Percentiles rank a stretch among this genome's conserved stretches.
These are phyloP conservation scores for Dictyostelium purpureum DNA, from an alignment of 78 protist genomes.

Conservation along the genomic window DNA sequence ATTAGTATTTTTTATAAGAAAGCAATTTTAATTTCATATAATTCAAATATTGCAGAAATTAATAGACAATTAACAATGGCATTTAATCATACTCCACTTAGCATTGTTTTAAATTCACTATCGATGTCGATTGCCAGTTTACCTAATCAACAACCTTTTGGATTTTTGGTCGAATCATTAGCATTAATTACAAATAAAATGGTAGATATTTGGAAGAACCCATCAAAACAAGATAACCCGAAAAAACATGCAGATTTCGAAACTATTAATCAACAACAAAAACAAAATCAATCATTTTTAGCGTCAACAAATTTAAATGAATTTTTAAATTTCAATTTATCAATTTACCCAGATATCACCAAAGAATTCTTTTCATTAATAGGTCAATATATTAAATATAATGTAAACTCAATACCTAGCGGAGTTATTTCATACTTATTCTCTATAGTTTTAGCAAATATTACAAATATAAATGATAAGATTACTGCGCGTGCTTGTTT, in stretches of 20 bases:
- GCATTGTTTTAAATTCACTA: neutral
- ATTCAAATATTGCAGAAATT: slow-evolving; percentile 15
- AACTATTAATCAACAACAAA: neutral
- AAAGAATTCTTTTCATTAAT: slow-evolving; percentile 31
- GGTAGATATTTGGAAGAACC: neutral
- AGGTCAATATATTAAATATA: slow-evolving; percentile 25
- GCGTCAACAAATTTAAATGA: neutral
- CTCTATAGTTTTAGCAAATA: slow-evolving; percentile 6
- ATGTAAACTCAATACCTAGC: slow-evolving; percentile 6
- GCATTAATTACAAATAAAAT: neutral
- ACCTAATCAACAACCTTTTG: neutral
- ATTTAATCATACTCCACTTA: neutral
- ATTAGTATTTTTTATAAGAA: slow-evolving; percentile 22
- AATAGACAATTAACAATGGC: neutral
- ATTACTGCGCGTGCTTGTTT: slow-evolving; percentile 25
- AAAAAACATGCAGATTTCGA: neutral
- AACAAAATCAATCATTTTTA: neutral
- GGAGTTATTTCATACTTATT: slow-evolving; percentile 2
- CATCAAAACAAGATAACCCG: neutral
- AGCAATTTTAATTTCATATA: neutral
- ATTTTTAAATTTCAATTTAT: slow-evolving; percentile 21
- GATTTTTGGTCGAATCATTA: neutral
- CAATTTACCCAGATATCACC: slow-evolving; percentile 40
- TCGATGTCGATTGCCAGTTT: neutral
- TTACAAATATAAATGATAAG: slow-evolving; percentile 35